These are phyloP conservation scores for Mycogone perniciosa DNA, from an alignment of 2,329 filamentous ascomycete genomes.

Conservation along the genomic window DNA sequence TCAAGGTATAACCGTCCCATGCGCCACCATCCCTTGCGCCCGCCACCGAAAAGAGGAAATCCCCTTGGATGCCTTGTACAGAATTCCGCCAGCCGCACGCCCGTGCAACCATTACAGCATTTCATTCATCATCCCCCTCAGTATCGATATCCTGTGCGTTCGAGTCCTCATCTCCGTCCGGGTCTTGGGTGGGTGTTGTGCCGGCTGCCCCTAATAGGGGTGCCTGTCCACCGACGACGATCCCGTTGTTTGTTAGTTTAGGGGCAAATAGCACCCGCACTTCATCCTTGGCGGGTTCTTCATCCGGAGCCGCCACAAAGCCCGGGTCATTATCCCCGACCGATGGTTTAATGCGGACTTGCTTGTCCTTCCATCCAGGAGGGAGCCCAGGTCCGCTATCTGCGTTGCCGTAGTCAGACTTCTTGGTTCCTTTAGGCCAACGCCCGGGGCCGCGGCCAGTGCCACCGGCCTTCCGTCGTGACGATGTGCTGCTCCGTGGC, in stretches of 20 bases:
- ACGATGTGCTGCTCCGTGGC: conserved; percentile 35
- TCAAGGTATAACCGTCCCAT: not conserved
- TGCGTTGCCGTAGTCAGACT: conserved; percentile 61
- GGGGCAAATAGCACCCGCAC: conserved; percentile 25
- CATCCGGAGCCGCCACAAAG: conserved; percentile 11
- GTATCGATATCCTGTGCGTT: conserved; percentile 26
- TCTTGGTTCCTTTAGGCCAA: conserved; percentile 64
- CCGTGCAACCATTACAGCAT: not conserved
- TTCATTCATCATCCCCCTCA: conserved; percentile 29
- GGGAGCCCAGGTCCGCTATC: conserved; percentile 59
- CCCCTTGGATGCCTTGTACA: not conserved
- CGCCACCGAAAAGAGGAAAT: not conserved
- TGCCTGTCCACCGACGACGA: conserved; percentile 15
- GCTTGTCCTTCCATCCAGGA: conserved; percentile 44
- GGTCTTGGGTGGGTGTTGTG: not conserved
- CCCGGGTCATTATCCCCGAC: not conserved
- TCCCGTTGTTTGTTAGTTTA: conserved; percentile 17
- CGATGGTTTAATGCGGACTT: conserved; percentile 2
- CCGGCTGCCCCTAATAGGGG: not conserved
- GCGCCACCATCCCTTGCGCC: not conserved
- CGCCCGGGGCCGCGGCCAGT: conserved; percentile 59
- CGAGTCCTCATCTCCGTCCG: conserved; percentile 8
- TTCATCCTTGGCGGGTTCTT: conserved; percentile 27
- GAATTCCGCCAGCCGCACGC: not conserved
- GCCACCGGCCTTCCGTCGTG: conserved; percentile 53